Base-by-base conservation (phyloP, 1,139 yeast genomes). In the Candida glucosophila region DNA sequence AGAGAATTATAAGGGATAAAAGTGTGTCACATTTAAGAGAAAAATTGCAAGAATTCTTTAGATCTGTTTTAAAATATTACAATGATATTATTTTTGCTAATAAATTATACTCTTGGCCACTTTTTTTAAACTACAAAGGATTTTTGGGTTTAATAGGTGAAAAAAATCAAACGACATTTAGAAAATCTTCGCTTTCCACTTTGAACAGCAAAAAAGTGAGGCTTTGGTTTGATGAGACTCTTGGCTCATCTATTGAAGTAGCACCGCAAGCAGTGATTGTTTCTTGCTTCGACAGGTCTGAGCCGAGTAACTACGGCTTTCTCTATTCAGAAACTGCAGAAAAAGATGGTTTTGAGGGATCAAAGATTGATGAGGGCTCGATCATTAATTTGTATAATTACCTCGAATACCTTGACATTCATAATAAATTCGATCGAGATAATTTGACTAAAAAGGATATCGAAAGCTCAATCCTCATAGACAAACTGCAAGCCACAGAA, bases 131-230 rank as follows among this genome's bases (percentile, higher is more conserved):
- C 33, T 52, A 51, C 32, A 39, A 37, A 23, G 70, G 70, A 1
- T 52, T 60, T 24, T 39, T 61, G 20, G 65, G 64, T 2, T 38
- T 57, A 18, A 36, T 56, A 8, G 43, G 49, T 2, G 28, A 29
- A 5, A 22, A 31, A 5, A 30, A 31, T 5, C 24, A 22, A 9
- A 24, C 23, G 3, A 33, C 33, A 15, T 52, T 41, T 32, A 58
- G 58, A 29, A 51, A 46, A 25, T 59, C 67, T 3, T 49, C 63
- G 0, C 33, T 57, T n/a, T n/a, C n/a, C n/a, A n/a, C n/a, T n/a
- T n/a, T n/a, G n/a, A n/a, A n/a, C n/a, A n/a, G n/a, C n/a, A n/a
- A n/a, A n/a, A n/a, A n/a, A n/a, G n/a, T n/a, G n/a, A n/a, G n/a
- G n/a, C n/a, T n/a, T n/a, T n/a, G n/a, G n/a, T n/a, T n/a, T n/a